Conservation (phyloP, 2,329 filamentous ascomycete genomes). For the Hymenoscyphus linearis region DNA sequence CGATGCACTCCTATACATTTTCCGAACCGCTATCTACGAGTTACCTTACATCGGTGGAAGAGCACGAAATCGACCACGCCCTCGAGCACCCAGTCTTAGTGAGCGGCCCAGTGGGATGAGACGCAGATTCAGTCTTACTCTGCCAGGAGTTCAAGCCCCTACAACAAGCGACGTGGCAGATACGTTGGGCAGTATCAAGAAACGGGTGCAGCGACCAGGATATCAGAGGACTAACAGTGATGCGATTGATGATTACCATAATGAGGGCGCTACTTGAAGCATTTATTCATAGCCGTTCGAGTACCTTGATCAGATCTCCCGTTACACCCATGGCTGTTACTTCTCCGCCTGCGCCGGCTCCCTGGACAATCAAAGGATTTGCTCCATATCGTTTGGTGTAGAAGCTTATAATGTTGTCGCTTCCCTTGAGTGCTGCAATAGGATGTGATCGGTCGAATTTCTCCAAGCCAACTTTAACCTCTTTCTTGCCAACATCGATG, state of each 20-base stretch:
- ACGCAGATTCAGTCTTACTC: conserved; percentile 21
- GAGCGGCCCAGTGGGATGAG: conserved; percentile 48
- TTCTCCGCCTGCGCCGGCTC: conserved; percentile 87
- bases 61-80: conserved; percentile 52
- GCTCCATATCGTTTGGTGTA: conserved; percentile 91
- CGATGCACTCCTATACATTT: conserved; percentile 57
- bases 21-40: conserved; percentile 52
- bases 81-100: conserved; percentile 55
- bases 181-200: conserved; percentile 16
- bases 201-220: conserved; percentile 14
- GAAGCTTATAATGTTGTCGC: conserved; percentile 98
- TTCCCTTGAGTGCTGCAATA: conserved; percentile 91
- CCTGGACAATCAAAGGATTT: conserved; percentile 91
- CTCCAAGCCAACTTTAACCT: conserved; percentile 88
- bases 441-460: conserved; percentile 83
- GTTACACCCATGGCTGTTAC: conserved; percentile 98
- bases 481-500: conserved; percentile 74
- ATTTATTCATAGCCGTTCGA: conserved; percentile 48
- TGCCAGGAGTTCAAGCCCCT: conserved; percentile 10
- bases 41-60: conserved; percentile 56
- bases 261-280: conserved; percentile 11
- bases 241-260: conserved; percentile 16
- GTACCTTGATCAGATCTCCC: conserved; percentile 84
- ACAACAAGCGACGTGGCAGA: conserved; percentile 9
- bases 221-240: conserved; percentile 18